Evolutionary conservation across 2,329 filamentous ascomycete genomes (phyloP).

Genomic region (Karstenula rhodostoma): DNA sequence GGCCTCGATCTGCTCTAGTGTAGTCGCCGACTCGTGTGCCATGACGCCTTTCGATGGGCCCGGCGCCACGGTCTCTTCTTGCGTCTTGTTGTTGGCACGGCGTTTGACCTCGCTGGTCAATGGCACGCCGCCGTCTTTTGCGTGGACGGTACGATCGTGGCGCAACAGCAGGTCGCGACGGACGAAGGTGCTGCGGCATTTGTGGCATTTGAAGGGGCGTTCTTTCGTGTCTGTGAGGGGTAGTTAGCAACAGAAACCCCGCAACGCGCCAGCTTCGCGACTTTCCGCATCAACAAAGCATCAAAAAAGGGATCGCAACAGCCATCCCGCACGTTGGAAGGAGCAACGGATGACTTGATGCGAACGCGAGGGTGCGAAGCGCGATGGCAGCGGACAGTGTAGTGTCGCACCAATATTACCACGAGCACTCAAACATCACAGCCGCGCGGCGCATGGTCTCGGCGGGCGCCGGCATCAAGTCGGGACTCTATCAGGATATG

Average conservation of each 20-base stretch:
- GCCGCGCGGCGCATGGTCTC: not conserved
- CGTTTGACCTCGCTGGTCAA: conserved; percentile 95
- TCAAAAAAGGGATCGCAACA: conserved; percentile 2
- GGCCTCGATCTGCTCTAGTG: conserved; percentile 91
- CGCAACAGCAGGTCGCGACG: conserved; percentile 94
- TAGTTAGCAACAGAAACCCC: conserved; percentile 40
- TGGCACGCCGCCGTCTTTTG: conserved; percentile 94
- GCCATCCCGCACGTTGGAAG: not conserved
- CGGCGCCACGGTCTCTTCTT: conserved; percentile 61
- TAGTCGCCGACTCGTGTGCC: conserved; percentile 77
- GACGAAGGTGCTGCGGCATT: conserved; percentile 98
- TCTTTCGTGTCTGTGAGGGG: conserved; percentile 87
- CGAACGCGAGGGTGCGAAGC: not conserved
- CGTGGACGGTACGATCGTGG: conserved; percentile 97
- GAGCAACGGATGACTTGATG: not conserved
- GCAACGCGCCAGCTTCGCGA: conserved; percentile 45
- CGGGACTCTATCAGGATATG: conserved; percentile 32
- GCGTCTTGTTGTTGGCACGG: conserved; percentile 74
- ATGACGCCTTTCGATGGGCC: conserved; percentile 79
- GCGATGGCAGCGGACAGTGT: not conserved
- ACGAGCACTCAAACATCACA: conserved; percentile 1
- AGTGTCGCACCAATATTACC: not conserved
- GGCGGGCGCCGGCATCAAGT: conserved; percentile 23
- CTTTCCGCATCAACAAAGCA: conserved; percentile 46
- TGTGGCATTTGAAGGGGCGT: conserved; percentile 97